phyloP scores from a whole-genome alignment of 2,329 filamentous ascomycete genomes.

The Ceratocystis lukuohia region DNA sequence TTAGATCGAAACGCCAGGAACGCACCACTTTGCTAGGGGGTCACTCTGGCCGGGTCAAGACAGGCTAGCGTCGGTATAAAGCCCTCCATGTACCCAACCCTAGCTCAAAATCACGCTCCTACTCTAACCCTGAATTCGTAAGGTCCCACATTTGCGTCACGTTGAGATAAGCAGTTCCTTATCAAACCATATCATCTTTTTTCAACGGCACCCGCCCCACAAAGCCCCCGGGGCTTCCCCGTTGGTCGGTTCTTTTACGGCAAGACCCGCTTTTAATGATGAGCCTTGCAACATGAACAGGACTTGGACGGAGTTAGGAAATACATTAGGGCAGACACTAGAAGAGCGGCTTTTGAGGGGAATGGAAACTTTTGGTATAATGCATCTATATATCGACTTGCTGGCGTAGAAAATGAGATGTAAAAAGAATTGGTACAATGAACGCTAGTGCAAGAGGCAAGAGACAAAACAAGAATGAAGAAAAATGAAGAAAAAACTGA shows the following conservation, averaged over 20 bases:
- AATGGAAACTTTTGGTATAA: background rate
- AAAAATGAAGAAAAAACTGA: background rate
- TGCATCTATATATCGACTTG: background rate
- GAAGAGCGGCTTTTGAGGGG: background rate
- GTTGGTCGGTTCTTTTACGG: slow-evolving; percentile 1
- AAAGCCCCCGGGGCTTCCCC: background rate
- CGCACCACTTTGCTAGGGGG: background rate
- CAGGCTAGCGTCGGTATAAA: background rate
- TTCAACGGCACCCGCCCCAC: background rate
- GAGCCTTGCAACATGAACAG: background rate
- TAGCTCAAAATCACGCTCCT: background rate
- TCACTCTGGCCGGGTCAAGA: background rate
- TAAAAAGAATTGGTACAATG: background rate
- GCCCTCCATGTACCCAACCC: background rate
- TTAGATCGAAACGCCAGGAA: no score
- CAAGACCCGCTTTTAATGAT: background rate
- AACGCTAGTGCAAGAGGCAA: background rate
- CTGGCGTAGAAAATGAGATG: background rate
- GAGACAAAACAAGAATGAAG: background rate
- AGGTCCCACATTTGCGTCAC: background rate
- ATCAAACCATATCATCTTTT: background rate
- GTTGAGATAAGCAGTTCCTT: background rate
- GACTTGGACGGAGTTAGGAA: background rate
- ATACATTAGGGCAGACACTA: background rate
- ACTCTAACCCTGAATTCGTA: no score